Evolutionary conservation across 306 rosid genomes (phyloP).

Genomic region (Astragalus membranaceus): DNA sequence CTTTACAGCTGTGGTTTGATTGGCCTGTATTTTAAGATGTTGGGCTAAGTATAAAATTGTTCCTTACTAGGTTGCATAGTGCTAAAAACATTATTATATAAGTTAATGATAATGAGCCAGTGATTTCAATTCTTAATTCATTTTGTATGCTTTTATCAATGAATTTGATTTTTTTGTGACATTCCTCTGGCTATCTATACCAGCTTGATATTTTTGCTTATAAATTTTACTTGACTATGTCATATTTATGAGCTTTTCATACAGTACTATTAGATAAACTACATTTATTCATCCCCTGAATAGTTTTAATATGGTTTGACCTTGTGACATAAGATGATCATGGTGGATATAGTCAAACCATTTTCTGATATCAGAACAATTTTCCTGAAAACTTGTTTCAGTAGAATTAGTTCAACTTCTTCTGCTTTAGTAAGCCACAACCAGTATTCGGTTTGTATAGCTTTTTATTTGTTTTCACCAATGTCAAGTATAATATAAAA

Average conservation of each 20-base stretch:
- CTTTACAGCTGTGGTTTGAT: no score
- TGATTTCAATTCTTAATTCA: no score
- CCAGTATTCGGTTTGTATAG: not conserved
- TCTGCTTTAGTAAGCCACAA: not conserved
- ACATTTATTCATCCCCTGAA: not conserved
- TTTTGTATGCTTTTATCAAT: no score
- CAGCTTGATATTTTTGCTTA: constrained; percentile 18
- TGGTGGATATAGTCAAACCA: not conserved
- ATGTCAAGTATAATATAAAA: not conserved
- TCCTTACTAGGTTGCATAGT: no score
- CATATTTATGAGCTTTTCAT: not conserved
- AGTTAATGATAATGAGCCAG: no score
- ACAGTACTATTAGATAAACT: not conserved
- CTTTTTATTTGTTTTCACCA: not conserved
- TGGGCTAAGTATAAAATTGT: no score
- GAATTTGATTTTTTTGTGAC: no score
- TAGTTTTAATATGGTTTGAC: not conserved
- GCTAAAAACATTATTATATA: no score
- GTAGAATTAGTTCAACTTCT: not conserved
- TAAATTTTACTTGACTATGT: not conserved
- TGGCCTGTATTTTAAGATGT: no score
- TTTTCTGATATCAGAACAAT: no score
- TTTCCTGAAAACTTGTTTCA: not conserved
- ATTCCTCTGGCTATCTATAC: not conserved
- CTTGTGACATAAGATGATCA: not conserved